These are phyloP conservation scores for Cytidiella melzeri DNA, from an alignment of 768 basidiomycete genomes.

Conservation along the genomic window DNA sequence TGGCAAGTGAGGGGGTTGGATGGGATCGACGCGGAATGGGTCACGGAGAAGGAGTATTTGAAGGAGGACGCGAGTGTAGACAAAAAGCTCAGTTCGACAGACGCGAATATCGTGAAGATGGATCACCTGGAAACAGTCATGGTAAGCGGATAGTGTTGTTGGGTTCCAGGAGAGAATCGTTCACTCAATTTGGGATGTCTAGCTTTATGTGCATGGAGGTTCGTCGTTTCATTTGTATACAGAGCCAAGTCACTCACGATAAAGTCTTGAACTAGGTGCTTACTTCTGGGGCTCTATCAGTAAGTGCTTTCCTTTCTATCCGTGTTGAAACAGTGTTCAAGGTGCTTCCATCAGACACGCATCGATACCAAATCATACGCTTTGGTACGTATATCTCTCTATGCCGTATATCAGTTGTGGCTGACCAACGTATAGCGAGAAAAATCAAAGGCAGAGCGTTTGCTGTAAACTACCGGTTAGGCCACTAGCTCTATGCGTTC, in stretches of 20 bases:
- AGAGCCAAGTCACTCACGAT: neutral
- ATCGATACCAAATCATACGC: slow-evolving; percentile 53
- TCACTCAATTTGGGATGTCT: slow-evolving; percentile 12
- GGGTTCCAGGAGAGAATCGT: neutral
- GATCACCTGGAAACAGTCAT: slow-evolving; percentile 51
- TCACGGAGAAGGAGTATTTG: slow-evolving; percentile 46
- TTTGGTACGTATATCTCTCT: slow-evolving; percentile 38
- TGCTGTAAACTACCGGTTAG: slow-evolving; percentile 47
- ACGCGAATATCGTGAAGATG: slow-evolving; percentile 41
- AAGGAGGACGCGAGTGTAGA: slow-evolving; percentile 17
- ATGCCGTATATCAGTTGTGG: too few species aligned
- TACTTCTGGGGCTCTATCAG: slow-evolving; percentile 65
- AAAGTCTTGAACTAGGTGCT: slow-evolving; percentile 34
- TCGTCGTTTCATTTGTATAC: slow-evolving; percentile 1
- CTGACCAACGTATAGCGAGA: too few species aligned
- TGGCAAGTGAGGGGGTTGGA: slow-evolving; percentile 75
- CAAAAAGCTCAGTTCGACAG: slow-evolving; percentile 29
- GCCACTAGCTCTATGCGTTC: slow-evolving; percentile 1
- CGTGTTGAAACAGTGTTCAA: neutral
- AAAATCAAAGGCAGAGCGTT: slow-evolving; percentile 70
- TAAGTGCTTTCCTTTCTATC: slow-evolving; percentile 21
- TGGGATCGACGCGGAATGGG: slow-evolving; percentile 63
- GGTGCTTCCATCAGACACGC: slow-evolving; percentile 37
- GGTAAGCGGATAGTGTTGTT: too few species aligned
- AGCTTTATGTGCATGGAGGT: slow-evolving; percentile 69